Evolutionary conservation across 176 grass and related monocot genomes (phyloP), one percentile per base, ranked within the genome.

Genomic region (Paspalum notatum): DNA sequence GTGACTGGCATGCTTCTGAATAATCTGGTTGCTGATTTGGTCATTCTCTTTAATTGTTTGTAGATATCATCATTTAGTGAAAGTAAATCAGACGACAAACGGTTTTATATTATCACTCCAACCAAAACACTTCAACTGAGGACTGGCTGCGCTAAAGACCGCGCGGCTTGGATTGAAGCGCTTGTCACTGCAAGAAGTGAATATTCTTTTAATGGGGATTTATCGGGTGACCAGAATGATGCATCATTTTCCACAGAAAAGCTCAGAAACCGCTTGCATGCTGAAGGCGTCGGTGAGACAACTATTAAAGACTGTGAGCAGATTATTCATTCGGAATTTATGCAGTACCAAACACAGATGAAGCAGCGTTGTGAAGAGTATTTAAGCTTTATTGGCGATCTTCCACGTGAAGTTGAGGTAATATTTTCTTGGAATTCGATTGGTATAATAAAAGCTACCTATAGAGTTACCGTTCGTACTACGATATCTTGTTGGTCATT

Each of bases 1-100:
- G 32, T 57, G 38, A 57, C 37, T 24, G 12, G 12, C 10, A 11
- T 41, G 51, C 51, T 57, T 42, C 32, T 57, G 37, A 74, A 74
- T 24, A 16, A 11, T 55, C 38, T 56, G 40, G 10, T 50, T 73
- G 53, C 81, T 84, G 62, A 93, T 89, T 42, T 66, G 41, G 39
- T 76, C 65, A 59, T 76, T 80, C 25, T 71, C 52, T 66, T 88
- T 20, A 59, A 68, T 58, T 80, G 26, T 68, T 72, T 59, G 60
- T 67, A 98, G 95, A 90, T 98, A 14, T 98, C 95, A 68, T 98
- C 95, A 24, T 95, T 98, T 81, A 87, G 95, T 38, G 95, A 98
- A 87, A 98, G 95, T 75, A 95, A 95, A 76, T 91, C 95, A 71
- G 95, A 98, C 56, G 92, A 93, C 37, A 94, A 82, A 80, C 83